Base-by-base conservation (phyloP, 768 basidiomycete species). In the Lyophyllum semitale region DNA sequence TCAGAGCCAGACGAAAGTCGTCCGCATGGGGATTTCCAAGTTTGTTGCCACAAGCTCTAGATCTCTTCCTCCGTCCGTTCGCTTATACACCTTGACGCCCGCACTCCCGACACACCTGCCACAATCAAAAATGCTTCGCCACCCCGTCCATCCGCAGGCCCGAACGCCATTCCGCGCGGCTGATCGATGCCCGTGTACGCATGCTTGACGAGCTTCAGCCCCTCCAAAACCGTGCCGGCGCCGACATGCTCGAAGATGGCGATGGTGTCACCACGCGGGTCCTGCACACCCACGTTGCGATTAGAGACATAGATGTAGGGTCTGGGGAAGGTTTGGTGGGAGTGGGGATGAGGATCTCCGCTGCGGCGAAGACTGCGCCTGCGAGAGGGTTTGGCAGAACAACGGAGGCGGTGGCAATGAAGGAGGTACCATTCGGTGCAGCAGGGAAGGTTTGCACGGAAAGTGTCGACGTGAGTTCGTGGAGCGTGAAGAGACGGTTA, bases 281-380 rank as follows among this genome's bases (percentile, higher is more conserved):
- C 82, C 51, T 73, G 72, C 4, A 72, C 68, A 4, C 74, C 76
- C 0, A 73, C 74, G 68, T 89, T 87, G 38, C 88, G 78, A 70
- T 89, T 89, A 3, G 87, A 88, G 18, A 76, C 78, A 68, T 89
- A 90, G 60, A 89, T 79, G 59, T 81, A 84, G 0, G 80, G 75
- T 3, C 60, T 72, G 0, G 77, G 78, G 73, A 84, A 89, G 20
- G 64, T 3, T 52, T 23, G 1, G 77, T 77, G 1, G 78, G 72
- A 13, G 73, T 57, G 0, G 87, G 82, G 55, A 88, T 80, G 42
- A 88, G 77, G 59, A 89, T 80, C 61, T 89, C 88, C 8, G 74
- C 87, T 0, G 80, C 86, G 9, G 80, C 82, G 63, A 79, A 85
- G 64, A 60, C 72, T 67, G 57, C 63, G 51, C 30, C 78, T 60